phyloP scores from a whole-genome alignment of 305 asterid genomes.

The Fraxinus floribunda region DNA sequence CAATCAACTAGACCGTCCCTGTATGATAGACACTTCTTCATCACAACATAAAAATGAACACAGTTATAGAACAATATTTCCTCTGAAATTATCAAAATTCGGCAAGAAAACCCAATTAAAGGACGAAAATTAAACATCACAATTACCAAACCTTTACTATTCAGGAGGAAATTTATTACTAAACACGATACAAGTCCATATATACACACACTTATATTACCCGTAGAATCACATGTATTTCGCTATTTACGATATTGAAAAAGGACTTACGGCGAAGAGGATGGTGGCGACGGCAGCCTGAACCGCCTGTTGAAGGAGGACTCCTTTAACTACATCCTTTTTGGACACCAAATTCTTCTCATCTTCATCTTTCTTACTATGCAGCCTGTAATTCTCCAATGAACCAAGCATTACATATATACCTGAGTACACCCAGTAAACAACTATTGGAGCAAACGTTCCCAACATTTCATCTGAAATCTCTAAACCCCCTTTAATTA shows the following conservation, averaged over 20 bases:
- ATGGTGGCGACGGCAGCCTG: conserved; percentile 78
- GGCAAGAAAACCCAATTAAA: not conserved
- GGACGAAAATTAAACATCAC: not conserved
- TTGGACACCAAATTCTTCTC: conserved; percentile 83
- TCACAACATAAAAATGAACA: not conserved
- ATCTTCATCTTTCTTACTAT: conserved; percentile 74
- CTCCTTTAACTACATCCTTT: conserved; percentile 74
- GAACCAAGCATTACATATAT: conserved; percentile 59
- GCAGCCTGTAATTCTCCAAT: conserved; percentile 71
- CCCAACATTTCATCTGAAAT: conserved; percentile 83
- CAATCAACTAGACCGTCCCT: not conserved
- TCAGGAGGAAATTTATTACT: not conserved
- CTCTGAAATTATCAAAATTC: not conserved
- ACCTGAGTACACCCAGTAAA: conserved; percentile 84
- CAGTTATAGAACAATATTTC: not conserved
- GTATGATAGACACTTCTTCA: not conserved
- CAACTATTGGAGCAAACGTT: conserved; percentile 62
- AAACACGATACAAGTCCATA: not conserved
- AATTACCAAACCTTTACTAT: not conserved
- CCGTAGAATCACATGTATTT: not conserved
- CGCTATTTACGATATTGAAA: not conserved
- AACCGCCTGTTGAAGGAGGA: conserved; percentile 82
- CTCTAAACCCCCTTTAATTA: conserved; percentile 31
- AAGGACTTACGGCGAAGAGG: conserved; percentile 63
- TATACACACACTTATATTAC: not conserved